Evolutionary conservation across 257 asterid species (phyloP), one percentile per base, ranked within the genome.

Genomic region (Dorcoceras hygrometricum): DNA sequence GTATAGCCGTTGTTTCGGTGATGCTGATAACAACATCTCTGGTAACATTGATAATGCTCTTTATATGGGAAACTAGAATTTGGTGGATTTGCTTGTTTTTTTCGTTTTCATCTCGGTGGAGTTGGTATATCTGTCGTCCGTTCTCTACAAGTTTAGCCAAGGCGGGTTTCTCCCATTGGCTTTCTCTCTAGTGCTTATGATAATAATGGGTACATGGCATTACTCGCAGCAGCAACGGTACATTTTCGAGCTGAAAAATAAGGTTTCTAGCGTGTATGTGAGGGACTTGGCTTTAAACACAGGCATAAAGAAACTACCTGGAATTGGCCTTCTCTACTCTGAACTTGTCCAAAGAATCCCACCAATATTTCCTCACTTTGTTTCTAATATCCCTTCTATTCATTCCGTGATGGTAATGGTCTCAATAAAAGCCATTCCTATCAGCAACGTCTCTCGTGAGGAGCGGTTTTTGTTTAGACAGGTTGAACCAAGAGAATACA

Each of bases 271-370:
- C 28, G 72, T 62, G 1, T 83, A 80, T 53, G 78, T 87, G 0
- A 62, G 50, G 9, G 84, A 83, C 7, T 25, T 89, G 19, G 76
- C 82, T 0, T 77, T 71, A 2, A 78, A 75, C 62, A 71, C 24
- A 0, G 50, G 68, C 4, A 66, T 85, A 2, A 73, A 29, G 20
- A 57, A 90, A 60, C 19, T 85, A 2, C 95, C 90, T 0, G 96
- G 96, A 1, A 78, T 89, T 1, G 93, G 90, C 5, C 62, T 89
- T 14, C 63, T 87, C 0, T 89, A 89, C 59, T 89, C 93, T 0
- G 90, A 85, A 16, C 76, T 89, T 0, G 96, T 87, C 0, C 90
- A 89, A 24, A 93, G 93, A 2, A 85, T 89, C 59, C 95, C 95
- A 0, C 96, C 92, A 0, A 87, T 89, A 19, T 85, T 87, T 28